Evolutionary conservation across 2,329 filamentous ascomycete genomes (phyloP).

Genomic region (Cordyceps javanica): DNA sequence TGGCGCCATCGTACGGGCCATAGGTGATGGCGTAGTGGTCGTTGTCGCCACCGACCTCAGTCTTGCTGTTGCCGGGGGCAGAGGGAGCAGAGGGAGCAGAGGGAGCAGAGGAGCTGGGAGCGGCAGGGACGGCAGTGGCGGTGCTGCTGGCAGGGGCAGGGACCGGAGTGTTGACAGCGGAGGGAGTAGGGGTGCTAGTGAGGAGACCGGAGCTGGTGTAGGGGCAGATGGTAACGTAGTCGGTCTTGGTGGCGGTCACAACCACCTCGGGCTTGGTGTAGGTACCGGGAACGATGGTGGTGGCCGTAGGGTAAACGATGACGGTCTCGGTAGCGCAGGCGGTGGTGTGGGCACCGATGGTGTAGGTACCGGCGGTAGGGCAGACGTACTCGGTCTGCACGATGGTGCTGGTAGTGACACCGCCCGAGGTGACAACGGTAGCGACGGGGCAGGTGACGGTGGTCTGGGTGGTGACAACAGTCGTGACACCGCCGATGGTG

Average conservation of each 20-base stretch:
- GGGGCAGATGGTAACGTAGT: conserved; percentile 65
- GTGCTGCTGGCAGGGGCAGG: conserved; percentile 23
- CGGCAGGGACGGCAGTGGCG: conserved; percentile 12
- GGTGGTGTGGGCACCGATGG: conserved; percentile 63
- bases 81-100: conserved; percentile 21
- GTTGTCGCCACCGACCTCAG: conserved; percentile 32
- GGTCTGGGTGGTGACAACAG: conserved; percentile 58
- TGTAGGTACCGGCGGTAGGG: conserved; percentile 69
- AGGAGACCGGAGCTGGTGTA: conserved; percentile 43
- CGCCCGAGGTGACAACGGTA: conserved; percentile 51
- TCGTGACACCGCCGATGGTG: conserved; percentile 68
- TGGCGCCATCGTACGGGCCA: conserved; percentile 59
- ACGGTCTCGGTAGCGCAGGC: conserved; percentile 47
- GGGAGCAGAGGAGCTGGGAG: conserved; percentile 20
- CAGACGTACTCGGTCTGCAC: conserved; percentile 66
- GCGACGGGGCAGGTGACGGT: conserved; percentile 66
- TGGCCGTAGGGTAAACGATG: conserved; percentile 60
- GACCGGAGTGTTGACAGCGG: conserved; percentile 33
- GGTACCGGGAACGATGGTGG: conserved; percentile 60
- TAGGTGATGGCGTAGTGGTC: conserved; percentile 72
- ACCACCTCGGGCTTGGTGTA: conserved; percentile 64
- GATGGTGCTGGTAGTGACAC: conserved; percentile 60
- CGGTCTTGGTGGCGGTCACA: conserved; percentile 63
- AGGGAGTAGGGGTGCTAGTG: conserved; percentile 22
- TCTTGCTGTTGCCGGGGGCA: conserved; percentile 14